These are phyloP conservation scores for Erodium moschatum DNA, from an alignment of 441 rosid species.

Conservation along the genomic window DNA sequence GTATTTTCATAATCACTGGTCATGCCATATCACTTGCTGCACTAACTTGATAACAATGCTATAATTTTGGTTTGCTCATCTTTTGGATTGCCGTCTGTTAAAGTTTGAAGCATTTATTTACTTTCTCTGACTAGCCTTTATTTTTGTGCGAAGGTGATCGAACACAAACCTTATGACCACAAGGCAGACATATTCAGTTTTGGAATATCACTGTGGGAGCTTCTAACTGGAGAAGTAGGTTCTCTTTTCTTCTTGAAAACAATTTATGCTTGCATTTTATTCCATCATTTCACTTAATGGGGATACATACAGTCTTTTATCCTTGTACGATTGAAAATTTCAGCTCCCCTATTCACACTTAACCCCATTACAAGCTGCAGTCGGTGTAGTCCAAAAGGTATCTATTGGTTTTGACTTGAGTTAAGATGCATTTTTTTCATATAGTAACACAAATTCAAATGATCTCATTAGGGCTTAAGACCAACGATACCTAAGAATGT, in stretches of 20 bases:
- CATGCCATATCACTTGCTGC: no score
- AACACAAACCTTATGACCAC: constrained; percentile 79
- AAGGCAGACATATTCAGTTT: constrained; percentile 91
- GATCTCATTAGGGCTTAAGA: constrained; percentile 45
- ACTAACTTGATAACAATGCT: no score
- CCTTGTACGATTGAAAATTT: constrained; percentile 19
- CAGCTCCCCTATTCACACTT: constrained; percentile 74
- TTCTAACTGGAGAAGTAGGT: constrained; percentile 82
- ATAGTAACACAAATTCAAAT: constrained; percentile 6
- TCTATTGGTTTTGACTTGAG: background rate
- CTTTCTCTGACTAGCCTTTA: constrained; percentile 25
- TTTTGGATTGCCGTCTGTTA: no score
- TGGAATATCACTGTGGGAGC: constrained; percentile 81
- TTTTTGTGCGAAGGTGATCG: constrained; percentile 76
- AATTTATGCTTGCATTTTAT: background rate
- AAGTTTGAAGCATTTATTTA: background rate
- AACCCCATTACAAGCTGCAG: constrained; percentile 92
- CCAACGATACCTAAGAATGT: constrained; percentile 74
- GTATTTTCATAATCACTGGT: no score
- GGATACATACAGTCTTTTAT: background rate
- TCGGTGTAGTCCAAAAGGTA: constrained; percentile 97
- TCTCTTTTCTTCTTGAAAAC: background rate
- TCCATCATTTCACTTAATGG: constrained; percentile 2
- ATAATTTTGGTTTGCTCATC: background rate
- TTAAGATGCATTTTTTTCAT: no score